Evolutionary conservation across 2,329 filamentous ascomycete genomes (phyloP).

Genomic region (Raffaelea ambrosiae): DNA sequence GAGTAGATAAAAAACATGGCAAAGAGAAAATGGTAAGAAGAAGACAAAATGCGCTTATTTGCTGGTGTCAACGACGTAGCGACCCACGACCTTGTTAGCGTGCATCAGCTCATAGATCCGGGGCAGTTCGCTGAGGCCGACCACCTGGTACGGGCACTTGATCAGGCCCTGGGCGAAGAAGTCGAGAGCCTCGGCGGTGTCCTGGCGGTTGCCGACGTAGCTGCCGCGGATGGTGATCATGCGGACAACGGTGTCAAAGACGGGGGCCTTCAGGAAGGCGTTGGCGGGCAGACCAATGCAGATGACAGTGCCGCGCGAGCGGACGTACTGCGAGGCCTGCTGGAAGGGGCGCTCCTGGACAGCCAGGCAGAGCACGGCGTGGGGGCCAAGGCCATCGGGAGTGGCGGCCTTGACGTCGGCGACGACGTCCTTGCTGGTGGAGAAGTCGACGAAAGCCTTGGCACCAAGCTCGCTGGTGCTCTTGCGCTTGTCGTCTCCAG

Average conservation of each 20-base stretch:
- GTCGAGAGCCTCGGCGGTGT: slow-evolving; percentile 81
- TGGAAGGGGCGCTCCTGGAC: slow-evolving; percentile 90
- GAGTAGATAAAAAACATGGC: too few species aligned
- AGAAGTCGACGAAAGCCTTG: slow-evolving; percentile 71
- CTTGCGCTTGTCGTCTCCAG: slow-evolving; percentile 45
- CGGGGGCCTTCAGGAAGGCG: slow-evolving; percentile 72
- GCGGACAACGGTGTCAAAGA: slow-evolving; percentile 79
- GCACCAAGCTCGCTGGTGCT: slow-evolving; percentile 60
- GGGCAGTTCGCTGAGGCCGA: slow-evolving; percentile 71
- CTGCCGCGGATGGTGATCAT: slow-evolving; percentile 91
- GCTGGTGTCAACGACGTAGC: slow-evolving; percentile 70
- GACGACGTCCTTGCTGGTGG: slow-evolving; percentile 65
- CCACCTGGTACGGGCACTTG: slow-evolving; percentile 77
- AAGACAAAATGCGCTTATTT: slow-evolving; percentile 16
- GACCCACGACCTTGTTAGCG: slow-evolving; percentile 63
- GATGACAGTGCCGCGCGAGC: slow-evolving; percentile 71
- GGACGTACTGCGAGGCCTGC: slow-evolving; percentile 83
- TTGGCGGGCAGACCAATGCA: slow-evolving; percentile 82
- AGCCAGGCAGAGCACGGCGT: slow-evolving; percentile 80
- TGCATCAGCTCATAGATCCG: slow-evolving; percentile 72
- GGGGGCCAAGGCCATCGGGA: slow-evolving; percentile 71
- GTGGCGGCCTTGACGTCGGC: slow-evolving; percentile 77
- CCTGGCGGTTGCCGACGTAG: slow-evolving; percentile 88
- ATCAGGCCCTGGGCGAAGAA: slow-evolving; percentile 81
- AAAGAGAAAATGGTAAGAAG: background rate